Evolutionary conservation across 179 eudicot genomes (phyloP).

Genomic region (Beta macrorhiza): DNA sequence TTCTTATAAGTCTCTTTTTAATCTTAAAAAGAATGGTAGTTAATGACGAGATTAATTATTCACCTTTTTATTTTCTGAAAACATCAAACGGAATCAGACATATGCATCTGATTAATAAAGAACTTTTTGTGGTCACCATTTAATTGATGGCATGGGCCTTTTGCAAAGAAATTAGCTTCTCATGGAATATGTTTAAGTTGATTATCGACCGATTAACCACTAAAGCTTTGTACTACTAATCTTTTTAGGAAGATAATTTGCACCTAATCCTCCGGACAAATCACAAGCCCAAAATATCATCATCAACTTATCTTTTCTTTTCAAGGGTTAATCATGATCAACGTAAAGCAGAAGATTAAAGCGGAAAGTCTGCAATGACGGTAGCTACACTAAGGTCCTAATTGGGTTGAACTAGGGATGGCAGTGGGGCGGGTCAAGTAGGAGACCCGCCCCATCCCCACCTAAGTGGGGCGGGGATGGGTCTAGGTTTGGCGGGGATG

Average conservation of each 20-base stretch:
- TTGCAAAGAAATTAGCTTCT: slow-evolving; percentile 16
- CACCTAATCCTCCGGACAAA: slow-evolving; percentile 27
- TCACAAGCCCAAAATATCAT: not conserved
- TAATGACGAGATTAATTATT: not conserved
- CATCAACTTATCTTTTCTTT: not conserved
- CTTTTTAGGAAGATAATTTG: slow-evolving; percentile 11
- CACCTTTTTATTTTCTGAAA: not conserved
- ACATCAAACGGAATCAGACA: slow-evolving; percentile 7
- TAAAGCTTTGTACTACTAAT: slow-evolving; percentile 12
- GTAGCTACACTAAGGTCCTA: no score
- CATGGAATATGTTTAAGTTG: slow-evolving; percentile 21
- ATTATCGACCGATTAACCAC: slow-evolving; percentile 33
- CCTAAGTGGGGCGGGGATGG: no score
- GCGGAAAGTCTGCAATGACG: not conserved
- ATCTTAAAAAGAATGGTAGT: not conserved
- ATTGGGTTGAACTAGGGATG: no score
- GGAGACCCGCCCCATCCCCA: no score
- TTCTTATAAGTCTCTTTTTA: not conserved
- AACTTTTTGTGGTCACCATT: slow-evolving; percentile 25
- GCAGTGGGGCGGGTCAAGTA: no score
- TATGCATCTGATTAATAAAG: slow-evolving; percentile 17
- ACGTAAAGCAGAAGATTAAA: slow-evolving; percentile 19
- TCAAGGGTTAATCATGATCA: not conserved
- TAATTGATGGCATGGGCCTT: slow-evolving; percentile 20
- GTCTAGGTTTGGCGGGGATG: no score